phyloP scores from a whole-genome alignment of 441 rosid species.

The Theobroma grandiflorum region DNA sequence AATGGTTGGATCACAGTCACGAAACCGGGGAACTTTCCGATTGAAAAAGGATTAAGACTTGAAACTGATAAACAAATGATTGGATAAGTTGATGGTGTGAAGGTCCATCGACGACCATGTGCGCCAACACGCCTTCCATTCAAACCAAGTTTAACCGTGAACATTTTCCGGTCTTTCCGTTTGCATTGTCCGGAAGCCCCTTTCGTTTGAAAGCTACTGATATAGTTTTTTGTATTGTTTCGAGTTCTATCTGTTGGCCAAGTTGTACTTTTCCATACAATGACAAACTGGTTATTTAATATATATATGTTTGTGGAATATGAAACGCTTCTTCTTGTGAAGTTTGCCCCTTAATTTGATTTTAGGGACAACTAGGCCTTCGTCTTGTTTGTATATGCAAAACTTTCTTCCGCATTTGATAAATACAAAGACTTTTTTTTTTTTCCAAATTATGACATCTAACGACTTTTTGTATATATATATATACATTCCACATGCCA shows the following conservation, averaged over 20 bases:
- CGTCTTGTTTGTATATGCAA: neutral
- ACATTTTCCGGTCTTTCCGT: neutral
- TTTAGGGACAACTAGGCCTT: neutral
- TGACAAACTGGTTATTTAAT: neutral
- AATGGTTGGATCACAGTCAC: neutral
- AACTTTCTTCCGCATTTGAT: too few relatives aligned
- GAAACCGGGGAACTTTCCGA: neutral
- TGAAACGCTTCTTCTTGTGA: neutral
- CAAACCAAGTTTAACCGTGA: neutral
- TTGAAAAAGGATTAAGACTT: neutral
- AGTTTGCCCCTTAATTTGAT: neutral
- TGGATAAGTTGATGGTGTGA: neutral
- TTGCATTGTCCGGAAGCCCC: neutral
- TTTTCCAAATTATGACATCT: neutral
- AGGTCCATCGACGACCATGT: conserved; percentile 4
- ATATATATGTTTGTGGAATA: neutral
- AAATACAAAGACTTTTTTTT: neutral
- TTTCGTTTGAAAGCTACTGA: neutral
- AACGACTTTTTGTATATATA: too few relatives aligned
- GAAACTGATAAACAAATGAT: neutral
- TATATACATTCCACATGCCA: too few relatives aligned
- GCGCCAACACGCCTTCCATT: neutral
- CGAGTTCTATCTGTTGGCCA: neutral
- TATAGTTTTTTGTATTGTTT: neutral
- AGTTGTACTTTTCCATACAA: neutral